Base-by-base conservation (phyloP, 371 early-diverging fungal species). In the Fennellomyces sp. region DNA sequence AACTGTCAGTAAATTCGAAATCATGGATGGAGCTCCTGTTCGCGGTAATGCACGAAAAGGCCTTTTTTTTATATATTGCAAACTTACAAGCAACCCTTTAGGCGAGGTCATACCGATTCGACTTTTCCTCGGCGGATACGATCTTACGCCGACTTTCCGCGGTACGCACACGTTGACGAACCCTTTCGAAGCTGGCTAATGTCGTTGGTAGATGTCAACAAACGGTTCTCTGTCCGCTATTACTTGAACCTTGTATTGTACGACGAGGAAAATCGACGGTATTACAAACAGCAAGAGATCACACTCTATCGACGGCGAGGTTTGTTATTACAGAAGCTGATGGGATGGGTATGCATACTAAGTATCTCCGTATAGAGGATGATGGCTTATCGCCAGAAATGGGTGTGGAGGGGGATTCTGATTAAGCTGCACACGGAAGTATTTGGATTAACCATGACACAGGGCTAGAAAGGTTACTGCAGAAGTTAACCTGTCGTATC, bases 11-110 rank as follows among this genome's bases (percentile, higher is more conserved):
- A 96, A 95, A 74, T 98, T 95, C 69, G 98, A 99, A 72, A 97
- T 99, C 66, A 97, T 99, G 98, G 99, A 99, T 73, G 99, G 99
- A 4, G 97, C 97, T 25, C 98, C 99, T 21, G 96, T 97, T 5
- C 82, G 95, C 61, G 97, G 91, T 81, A 60, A 30, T n/a, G n/a
- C 23, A 33, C n/a, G n/a, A n/a, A n/a, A n/a, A n/a, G n/a, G n/a
- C 5, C 39, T 39, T 39, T 5, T 39, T 39, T 5, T 11, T 39
- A 39, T 39, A 39, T 39, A n/a, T n/a, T 1, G 39, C 21, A 31
- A 15, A 10, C 8, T 21, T 33, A 33, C n/a, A n/a, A n/a, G n/a
- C n/a, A n/a, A n/a, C n/a, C n/a, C n/a, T 4, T 15, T 42, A 85
- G 88, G 96, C 13, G 98, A 99, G 72, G 95, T 96, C 3, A 97